Base-by-base conservation (phyloP, 75 land plant genomes). In the Isoetes taiwanensis region DNA sequence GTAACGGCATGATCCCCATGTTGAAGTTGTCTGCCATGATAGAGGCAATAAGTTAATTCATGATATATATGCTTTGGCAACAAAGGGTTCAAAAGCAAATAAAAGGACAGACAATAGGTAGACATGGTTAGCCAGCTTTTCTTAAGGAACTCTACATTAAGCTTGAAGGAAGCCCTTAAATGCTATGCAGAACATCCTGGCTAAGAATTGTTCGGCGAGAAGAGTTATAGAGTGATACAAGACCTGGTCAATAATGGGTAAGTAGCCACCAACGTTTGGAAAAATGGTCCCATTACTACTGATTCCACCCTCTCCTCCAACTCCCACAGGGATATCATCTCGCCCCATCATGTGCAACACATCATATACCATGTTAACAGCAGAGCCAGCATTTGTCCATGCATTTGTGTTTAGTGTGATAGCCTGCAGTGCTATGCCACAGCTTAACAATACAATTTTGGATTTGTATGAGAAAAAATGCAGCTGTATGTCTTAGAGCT, bases 301-400 rank as follows among this genome's bases (percentile, higher is more conserved):
- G 28, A 86, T 83, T n/a, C 88, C 93, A 52, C 87, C 88, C 41
- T 86, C 93, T 8, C 93, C 93, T 12, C 93, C 93, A 6, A 83
- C 72, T 38, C 93, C 93, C 55, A 86, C 78, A 16, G 79, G 27
- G 30, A 86, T 71, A 29, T 86, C 88, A 40, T 86, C 87, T 0
- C 88, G 88, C n/a, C 58, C 78, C 93, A 86, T 86, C 88, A 80
- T 86, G 63, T 72, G 78, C 53, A 86, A 81, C 40, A 83, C 46
- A 54, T 86, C 93, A 54, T 86, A 86, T n/a, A 86, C 14, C 9
- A 84, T 83, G 60, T 86, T 83, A 16, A 83, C 77, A 43, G 83
- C 72, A 65, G 77, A 82, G 4, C 93, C 93, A 12, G 81, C 80
- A 78, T 83, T 58, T 28, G 72, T 65, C 93, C 93, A 86, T 34